Evolutionary conservation across 2,329 filamentous ascomycete species (phyloP).

Genomic region (Microdochium nivale): DNA sequence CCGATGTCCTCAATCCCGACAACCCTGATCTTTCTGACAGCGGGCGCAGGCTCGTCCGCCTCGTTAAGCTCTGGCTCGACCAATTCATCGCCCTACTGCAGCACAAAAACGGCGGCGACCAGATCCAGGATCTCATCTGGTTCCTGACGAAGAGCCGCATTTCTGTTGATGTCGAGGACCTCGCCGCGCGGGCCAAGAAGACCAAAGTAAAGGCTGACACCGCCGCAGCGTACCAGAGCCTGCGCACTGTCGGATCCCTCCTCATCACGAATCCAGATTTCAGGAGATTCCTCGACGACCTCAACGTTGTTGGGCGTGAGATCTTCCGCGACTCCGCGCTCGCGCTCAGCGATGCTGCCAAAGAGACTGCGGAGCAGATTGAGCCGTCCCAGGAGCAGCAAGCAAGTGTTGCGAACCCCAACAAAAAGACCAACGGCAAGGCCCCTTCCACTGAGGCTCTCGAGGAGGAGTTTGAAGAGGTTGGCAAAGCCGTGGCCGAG

Average conservation of each 20-base stretch:
- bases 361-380: conserved; percentile 63
- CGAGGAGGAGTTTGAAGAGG: conserved; percentile 43
- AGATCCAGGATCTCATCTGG: conserved; percentile 91
- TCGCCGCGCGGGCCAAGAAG: conserved; percentile 50
- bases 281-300: conserved; percentile 72
- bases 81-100: conserved; percentile 74
- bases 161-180: conserved; percentile 55
- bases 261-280: conserved; percentile 87
- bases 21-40: conserved; percentile 68
- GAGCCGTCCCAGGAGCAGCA: conserved; percentile 58
- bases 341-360: conserved; percentile 66
- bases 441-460: conserved; percentile 56
- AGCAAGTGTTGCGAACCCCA: conserved; percentile 35
- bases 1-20: conserved; percentile 69
- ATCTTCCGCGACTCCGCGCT: conserved; percentile 83
- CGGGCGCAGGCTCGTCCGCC: conserved; percentile 64
- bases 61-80: conserved; percentile 63
- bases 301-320: conserved; percentile 70
- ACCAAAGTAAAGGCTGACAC: conserved; percentile 63
- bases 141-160: conserved; percentile 68
- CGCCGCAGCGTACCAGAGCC: conserved; percentile 67
- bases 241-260: conserved; percentile 76
- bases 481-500: conserved; percentile 47
- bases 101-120: conserved; percentile 75
- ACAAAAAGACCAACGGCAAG: conserved; percentile 14